Evolutionary conservation across 2,329 filamentous ascomycete species (phyloP), one percentile per base, ranked within the genome.

Genomic region (Diaporthe ilicicola): DNA sequence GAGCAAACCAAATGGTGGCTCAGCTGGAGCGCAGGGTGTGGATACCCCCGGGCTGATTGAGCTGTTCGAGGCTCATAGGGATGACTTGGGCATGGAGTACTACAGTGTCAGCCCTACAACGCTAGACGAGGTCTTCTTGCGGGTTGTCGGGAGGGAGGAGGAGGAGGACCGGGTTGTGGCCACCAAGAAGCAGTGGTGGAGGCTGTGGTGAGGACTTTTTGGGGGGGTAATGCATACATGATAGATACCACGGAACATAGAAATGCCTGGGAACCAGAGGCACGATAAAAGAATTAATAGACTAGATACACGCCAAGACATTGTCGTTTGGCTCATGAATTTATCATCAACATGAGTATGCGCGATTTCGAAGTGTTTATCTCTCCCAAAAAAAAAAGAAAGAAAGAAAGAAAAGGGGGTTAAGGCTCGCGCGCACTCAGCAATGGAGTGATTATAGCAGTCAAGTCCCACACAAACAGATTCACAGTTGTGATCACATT

Each of bases 71-170:
- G 88, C 90, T 75, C 86, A 91, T 73, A 93, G 91, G 76, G 83
- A 89, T 24, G 80, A 82, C 5, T 80, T 97, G 34, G 93, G 93
- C 0, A 87, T 97, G 59, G 92, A 94, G 78, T 94, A 97, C 80
- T 98, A 95, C 81, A 94, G 92, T 62, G 94, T 97, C 74, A 93
- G 90, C 70, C 93, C 94, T 29, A 96, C 94, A 22, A 97, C 94
- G 19, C 83, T 98, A 51, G 95, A 98, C 78, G 93, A 97, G 81
- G 94, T 98, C 0, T 98, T 98, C 81, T 81, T 98, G 79, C 88
- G 88, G 32, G 96, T 98, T 78, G 94, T 97, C 0, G 91, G 91
- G 1, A 88, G 90, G 80, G 94, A 97, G 79, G 94, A 95, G 82
- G 87, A 88, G 27, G 88, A 87, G 64, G 83, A 83, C 17, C 78